These are phyloP conservation scores for Abrus precatorius DNA, from an alignment of 306 rosid species.

Conservation along the genomic window DNA sequence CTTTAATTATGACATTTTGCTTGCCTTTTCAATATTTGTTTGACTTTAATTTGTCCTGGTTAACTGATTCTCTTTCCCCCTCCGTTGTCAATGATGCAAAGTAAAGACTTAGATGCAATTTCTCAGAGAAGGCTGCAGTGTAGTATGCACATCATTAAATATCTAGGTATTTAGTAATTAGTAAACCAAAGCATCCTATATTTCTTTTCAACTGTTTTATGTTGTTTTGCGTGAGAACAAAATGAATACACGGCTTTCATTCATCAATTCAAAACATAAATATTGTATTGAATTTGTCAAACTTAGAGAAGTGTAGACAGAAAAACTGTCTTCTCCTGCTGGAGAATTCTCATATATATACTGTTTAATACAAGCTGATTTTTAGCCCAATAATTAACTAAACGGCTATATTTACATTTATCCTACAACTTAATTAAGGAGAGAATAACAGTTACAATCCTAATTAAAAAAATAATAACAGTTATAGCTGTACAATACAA, in stretches of 20 bases:
- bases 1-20: neutral
- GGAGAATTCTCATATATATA: too few species aligned
- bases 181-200: slow-evolving; percentile 17
- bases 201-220: neutral
- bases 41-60: neutral
- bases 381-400: too few species aligned
- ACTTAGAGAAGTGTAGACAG: too few species aligned
- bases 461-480: too few species aligned
- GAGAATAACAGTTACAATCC: too few species aligned
- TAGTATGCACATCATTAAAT: neutral
- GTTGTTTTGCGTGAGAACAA: slow-evolving; percentile 6
- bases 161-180: neutral
- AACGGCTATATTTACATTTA: too few species aligned
- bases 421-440: too few species aligned
- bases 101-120: neutral
- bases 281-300: slow-evolving; percentile 37
- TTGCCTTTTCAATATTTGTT: neutral
- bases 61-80: neutral
- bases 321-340: too few species aligned
- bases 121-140: slow-evolving; percentile 2
- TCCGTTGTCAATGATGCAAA: slow-evolving; percentile 1
- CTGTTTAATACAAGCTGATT: too few species aligned
- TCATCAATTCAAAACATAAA: slow-evolving; percentile 29
- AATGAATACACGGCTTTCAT: slow-evolving; percentile 19
- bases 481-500: too few species aligned